Evolutionary conservation across 2,329 filamentous ascomycete genomes (phyloP).

Genomic region (Trichoderma arundinaceum): DNA sequence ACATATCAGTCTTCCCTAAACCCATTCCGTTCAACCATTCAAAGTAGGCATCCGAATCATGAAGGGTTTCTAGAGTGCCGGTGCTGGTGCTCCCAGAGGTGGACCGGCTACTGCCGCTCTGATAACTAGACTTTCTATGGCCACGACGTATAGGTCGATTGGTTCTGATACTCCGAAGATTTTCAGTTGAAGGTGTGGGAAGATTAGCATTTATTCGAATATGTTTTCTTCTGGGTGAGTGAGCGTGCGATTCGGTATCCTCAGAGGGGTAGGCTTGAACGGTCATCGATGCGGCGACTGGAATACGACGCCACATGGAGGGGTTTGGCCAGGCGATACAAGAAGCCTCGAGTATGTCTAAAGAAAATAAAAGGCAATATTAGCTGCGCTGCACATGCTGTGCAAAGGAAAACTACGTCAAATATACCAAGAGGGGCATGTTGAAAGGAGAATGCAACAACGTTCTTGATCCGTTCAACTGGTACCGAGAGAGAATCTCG

Average conservation of each 20-base stretch:
- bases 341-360: constrained; percentile 72
- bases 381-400: not conserved
- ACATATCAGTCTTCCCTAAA: constrained; percentile 32
- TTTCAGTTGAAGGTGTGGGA: not conserved
- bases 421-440: constrained; percentile 74
- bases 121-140: not conserved
- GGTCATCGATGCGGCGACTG: constrained; percentile 49
- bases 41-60: constrained; percentile 38
- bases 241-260: constrained; percentile 63
- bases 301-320: constrained; percentile 66
- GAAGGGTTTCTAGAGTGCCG: constrained; percentile 35
- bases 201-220: not conserved
- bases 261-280: constrained; percentile 51
- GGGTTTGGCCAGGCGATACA: constrained; percentile 82
- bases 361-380: not conserved
- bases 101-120: constrained; percentile 6
- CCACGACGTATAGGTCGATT: not conserved
- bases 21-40: constrained; percentile 38
- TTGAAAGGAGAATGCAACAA: constrained; percentile 82
- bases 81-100: constrained; percentile 25
- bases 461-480: constrained; percentile 72
- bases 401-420: not conserved
- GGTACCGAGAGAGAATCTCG: constrained; percentile 57
- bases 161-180: not conserved
- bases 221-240: constrained; percentile 61